Base-by-base conservation (phyloP, 2,329 filamentous ascomycete species). In the Dactylellina drechsleri region DNA sequence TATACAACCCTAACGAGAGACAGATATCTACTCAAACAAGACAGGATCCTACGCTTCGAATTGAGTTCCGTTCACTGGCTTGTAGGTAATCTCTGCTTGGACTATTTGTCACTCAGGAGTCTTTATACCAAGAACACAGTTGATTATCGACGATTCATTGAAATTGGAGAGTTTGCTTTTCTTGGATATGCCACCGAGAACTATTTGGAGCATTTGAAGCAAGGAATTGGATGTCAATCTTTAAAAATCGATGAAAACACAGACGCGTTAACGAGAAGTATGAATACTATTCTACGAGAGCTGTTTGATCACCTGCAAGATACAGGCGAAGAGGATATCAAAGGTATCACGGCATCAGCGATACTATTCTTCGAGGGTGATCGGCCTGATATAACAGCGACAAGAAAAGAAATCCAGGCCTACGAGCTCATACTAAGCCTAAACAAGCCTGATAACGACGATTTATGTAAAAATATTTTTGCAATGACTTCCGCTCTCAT, bases 21-120 rank as follows among this genome's bases (percentile, higher is more conserved):
- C 45, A 65, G 61, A 13, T 65, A 65, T 23, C 50, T 65, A 2
- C 18, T 65, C 7, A 18, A 56, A 49, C n/a, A 23, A 31, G 61
- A 65, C n/a, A 28, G 43, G 1, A 23, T 64, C 8, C n/a, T 64
- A 13, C 2, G 20, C 3, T 28, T 64, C 7, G 47, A 45, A 2
- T 12, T 16, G 23, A 1, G 4, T 6, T 18, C 49, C 15, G n/a
- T 45, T 28, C 43, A 47, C 8, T n/a, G 15, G 40, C 10, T 36
- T 8, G 18, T 60, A 0, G 18, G 18, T 18, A 5, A 12, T 23
- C 5, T 62, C 18, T 62, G 58, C n/a, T 23, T 62, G 1, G 26
- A 62, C 2, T 62, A 62, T 52, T 5, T 62, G 6, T 13, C n/a
- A 1, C 6, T 52, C 8, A 18, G 40, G 15, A 12, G 43, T 2